Base-by-base conservation (phyloP, 1,284 basidiomycete species). In the Ceratobasidium sp. region DNA sequence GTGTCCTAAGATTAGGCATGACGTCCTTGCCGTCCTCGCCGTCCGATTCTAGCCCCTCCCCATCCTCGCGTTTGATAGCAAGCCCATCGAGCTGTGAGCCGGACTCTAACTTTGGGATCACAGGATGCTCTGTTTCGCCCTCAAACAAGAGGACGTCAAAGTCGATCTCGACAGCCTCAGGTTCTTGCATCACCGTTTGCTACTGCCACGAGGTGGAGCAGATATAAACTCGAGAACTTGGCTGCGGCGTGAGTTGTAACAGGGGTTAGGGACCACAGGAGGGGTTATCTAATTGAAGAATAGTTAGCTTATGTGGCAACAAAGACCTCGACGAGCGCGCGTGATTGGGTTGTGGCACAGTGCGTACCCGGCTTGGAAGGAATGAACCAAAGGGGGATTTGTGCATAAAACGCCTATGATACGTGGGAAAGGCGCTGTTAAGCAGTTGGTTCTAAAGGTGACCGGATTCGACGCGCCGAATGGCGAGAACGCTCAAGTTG, bases 1-100 rank as follows among this genome's bases (percentile, higher is more conserved):
- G 62, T n/a, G 46, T 48, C 9, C 11, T 31, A 43, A 64, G 54
- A 11, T 22, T 75, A 9, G 74, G 73, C 54, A 73, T 73, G 9
- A 29, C 31, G 24, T 53, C 58, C 61, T 64, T 16, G 27, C 6
- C 6, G 62, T 8, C 27, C 14, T 48, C 53, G 27, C 24, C 41
- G 1, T 62, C 41, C 22, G 22, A 62, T 37, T 58, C 54, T 58
- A 29, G 34, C 4, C 16, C 31, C 1, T 58, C 31, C 3, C 16
- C 59, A 16, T 27, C 39, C 27, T 63, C 43, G 1, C 24, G 59
- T 29, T 63, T 63, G 61, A 48, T 13, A 13, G 24, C 22, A 27
- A 37, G 22, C 9, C 22, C 14, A 11, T 16, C 41, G 7, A 24
- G 43, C 39, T 24, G 14, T 4, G 29, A 29, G n/a, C 16, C 13